Base-by-base conservation (phyloP, 257 asterid species). In the Phtheirospermum japonicum region DNA sequence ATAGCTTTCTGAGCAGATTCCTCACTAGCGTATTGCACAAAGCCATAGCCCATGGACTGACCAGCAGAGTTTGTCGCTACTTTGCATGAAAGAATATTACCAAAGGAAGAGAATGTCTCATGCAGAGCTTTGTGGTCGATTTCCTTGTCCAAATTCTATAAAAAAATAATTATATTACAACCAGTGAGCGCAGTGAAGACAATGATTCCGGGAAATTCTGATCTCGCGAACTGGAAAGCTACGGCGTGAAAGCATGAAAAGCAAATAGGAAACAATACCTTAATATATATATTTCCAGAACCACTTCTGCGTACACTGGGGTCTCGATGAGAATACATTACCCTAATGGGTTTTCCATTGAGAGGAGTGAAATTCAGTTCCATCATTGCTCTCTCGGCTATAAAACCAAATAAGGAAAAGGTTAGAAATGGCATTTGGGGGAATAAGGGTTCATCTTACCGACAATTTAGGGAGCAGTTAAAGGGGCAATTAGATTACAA, bases 61-160 rank as follows among this genome's bases (percentile, higher is more conserved):
- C 97, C 96, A 54, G 85, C 77, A 54, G 79, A 63, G 71, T 85
- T 84, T 4, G 92, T 86, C 4, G 85, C 89, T 39, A 90, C 84
- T 75, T 90, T 90, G 90, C 96, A 90, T 11, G 97, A 90, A 4
- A 85, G 80, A 39, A 90, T 85, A 57, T 36, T 77, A 36, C 97
- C 97, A 62, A 90, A 90, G 39, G 85, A 64, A 34, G 95, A 87
- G 79, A 90, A 90, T 23, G 96, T 90, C 34, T 90, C 96, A 6
- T 90, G 89, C 2, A 90, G 82, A 34, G 89, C 96, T 71, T 90
- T 90, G 73, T 90, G 95, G 79, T 90, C 97, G 48, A 90, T 90
- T 14, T 84, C 95, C 77, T 83, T 84, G 88, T 88, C 98, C 85
- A 91, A 62, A 77, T 91, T 88, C 98, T 91, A 69, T 20, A 8